Evolutionary conservation across 2,329 filamentous ascomycete genomes (phyloP).

Genomic region (Thelonectria olida): DNA sequence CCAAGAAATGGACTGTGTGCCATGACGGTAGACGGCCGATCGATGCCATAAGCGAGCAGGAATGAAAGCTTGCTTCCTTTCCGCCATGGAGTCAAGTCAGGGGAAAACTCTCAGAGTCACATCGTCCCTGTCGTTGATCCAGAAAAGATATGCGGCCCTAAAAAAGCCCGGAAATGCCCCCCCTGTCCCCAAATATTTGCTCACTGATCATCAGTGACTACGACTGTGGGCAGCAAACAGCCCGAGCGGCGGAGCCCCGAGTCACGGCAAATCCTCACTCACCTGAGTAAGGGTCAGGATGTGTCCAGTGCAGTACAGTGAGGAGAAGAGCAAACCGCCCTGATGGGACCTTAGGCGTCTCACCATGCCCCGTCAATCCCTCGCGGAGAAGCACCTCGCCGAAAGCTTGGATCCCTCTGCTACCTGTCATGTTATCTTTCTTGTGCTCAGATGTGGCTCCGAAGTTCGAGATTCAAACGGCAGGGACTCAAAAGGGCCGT

Average conservation of each 20-base stretch:
- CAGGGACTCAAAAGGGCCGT: background rate
- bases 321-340: background rate
- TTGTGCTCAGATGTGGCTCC: background rate
- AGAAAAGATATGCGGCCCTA: background rate
- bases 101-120: conserved; percentile 3
- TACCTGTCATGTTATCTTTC: background rate
- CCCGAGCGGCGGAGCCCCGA: too few relatives aligned
- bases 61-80: background rate
- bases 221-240: too few relatives aligned
- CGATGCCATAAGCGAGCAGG: background rate
- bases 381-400: background rate
- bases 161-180: background rate
- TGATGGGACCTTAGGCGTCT: background rate
- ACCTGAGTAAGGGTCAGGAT: too few relatives aligned
- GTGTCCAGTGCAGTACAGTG: background rate
- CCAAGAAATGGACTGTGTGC: too few relatives aligned
- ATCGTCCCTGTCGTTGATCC: background rate
- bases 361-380: background rate
- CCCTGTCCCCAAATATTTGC: background rate
- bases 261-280: background rate
- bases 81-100: conserved; percentile 1
- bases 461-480: background rate
- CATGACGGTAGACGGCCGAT: too few relatives aligned
- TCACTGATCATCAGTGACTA: too few relatives aligned
- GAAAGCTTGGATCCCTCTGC: background rate